A percentile compares a stretch with the other conserved stretches of the same genome.
Evolutionary conservation across 2,329 filamentous ascomycete genomes (phyloP).

Genomic region (Alternaria gansuensis): DNA sequence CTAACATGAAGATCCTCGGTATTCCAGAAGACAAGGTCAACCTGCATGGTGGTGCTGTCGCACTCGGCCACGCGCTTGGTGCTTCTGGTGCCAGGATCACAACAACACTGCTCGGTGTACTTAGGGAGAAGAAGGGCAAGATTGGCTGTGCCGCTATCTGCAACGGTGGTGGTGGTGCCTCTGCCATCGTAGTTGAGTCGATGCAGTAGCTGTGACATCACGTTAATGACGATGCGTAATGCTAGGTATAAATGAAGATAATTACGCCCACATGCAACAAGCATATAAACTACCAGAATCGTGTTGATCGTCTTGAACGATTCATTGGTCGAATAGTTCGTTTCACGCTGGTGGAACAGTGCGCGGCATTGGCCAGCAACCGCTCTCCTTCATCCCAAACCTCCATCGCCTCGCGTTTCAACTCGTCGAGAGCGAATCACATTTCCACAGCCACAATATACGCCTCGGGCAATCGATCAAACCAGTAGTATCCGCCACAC

Average conservation of each 20-base stretch:
- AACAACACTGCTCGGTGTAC: conserved; percentile 85
- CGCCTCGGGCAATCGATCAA: conserved; percentile 16
- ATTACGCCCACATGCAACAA: not conserved
- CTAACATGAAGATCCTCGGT: conserved; percentile 91
- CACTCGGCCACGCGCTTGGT: conserved; percentile 93
- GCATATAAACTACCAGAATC: conserved; percentile 1
- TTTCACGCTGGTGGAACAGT: conserved; percentile 24
- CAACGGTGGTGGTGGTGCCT: conserved; percentile 96
- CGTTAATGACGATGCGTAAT: conserved; percentile 17
- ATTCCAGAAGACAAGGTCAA: conserved; percentile 89
- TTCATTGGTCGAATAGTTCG: conserved; percentile 18
- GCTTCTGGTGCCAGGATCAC: conserved; percentile 94
- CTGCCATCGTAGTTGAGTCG: conserved; percentile 86
- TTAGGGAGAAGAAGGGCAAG: conserved; percentile 91
- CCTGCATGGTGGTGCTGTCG: conserved; percentile 92
- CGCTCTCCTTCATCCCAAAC: conserved; percentile 20
- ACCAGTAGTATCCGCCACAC: conserved; percentile 23
- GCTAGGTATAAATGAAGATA: conserved; percentile 16
- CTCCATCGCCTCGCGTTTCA: conserved; percentile 32
- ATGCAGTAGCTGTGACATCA: conserved; percentile 41
- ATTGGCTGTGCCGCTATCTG: conserved; percentile 94
- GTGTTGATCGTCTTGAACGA: not conserved
- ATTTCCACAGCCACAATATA: conserved; percentile 7
- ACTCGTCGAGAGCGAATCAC: conserved; percentile 26
- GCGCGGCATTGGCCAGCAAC: conserved; percentile 22